Percentiles rank a stretch among this genome's conserved stretches.
These are phyloP conservation scores for Russula earlei DNA, from an alignment of 768 basidiomycete species.

Conservation along the genomic window DNA sequence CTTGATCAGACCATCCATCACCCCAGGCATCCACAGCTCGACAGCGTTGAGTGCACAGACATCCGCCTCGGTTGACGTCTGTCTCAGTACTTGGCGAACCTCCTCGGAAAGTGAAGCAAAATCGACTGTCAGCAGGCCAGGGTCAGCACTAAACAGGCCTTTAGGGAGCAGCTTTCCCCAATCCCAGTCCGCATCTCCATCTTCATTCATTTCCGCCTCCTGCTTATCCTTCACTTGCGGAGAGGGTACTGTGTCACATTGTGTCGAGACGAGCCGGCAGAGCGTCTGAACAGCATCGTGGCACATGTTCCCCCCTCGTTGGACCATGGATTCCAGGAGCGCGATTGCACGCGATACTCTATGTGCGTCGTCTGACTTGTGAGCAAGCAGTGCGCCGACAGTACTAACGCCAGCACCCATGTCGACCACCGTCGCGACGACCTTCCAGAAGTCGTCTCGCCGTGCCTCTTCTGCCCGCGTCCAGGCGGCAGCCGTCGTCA, in stretches of 20 bases:
- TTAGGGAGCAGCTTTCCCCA: too few species aligned
- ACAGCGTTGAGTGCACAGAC: slow-evolving; percentile 47
- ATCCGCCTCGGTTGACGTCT: slow-evolving; percentile 44
- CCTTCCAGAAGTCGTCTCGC: slow-evolving; percentile 35
- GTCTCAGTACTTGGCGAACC: slow-evolving; percentile 45
- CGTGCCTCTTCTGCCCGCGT: slow-evolving; percentile 15
- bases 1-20: slow-evolving; percentile 42
- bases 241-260: too few species aligned
- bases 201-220: too few species aligned
- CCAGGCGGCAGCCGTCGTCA: slow-evolving; percentile 16
- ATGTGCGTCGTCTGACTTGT: slow-evolving; percentile 28
- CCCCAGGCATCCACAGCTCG: slow-evolving; percentile 44
- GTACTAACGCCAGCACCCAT: slow-evolving; percentile 47
- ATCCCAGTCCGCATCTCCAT: too few species aligned
- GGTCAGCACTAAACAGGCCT: too few species aligned
- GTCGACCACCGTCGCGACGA: slow-evolving; percentile 44
- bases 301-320: slow-evolving; percentile 41
- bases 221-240: too few species aligned
- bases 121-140: too few species aligned
- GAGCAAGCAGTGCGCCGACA: slow-evolving; percentile 45
- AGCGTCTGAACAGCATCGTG: slow-evolving; percentile 45
- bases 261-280: slow-evolving; percentile 31
- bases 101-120: slow-evolving; percentile 34
- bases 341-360: slow-evolving; percentile 37
- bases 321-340: slow-evolving; percentile 38